A percentile compares a stretch with the other conserved stretches of the same genome.
Conservation (phyloP, 2,329 filamentous ascomycete species). For the Calonectria crousiana region DNA sequence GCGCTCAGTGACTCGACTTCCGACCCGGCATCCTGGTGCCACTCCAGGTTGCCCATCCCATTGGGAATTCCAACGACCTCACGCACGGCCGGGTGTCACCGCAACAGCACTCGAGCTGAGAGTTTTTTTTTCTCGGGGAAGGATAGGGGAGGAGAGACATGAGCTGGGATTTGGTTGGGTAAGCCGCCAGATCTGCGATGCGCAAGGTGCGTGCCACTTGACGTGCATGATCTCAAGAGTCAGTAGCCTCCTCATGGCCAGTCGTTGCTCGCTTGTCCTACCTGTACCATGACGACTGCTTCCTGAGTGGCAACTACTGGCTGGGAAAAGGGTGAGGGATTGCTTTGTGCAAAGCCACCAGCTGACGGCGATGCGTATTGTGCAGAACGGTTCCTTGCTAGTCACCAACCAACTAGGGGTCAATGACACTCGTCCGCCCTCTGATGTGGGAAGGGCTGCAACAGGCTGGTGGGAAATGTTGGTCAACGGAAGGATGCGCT, state of each 20-base stretch:
- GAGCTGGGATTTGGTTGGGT: slow-evolving; percentile 29
- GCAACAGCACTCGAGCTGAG: slow-evolving; percentile 28
- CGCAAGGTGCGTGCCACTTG: slow-evolving; percentile 40
- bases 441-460: background rate
- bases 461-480: background rate
- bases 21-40: slow-evolving; percentile 37
- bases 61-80: slow-evolving; percentile 36
- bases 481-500: background rate
- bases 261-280: slow-evolving; percentile 44
- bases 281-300: slow-evolving; percentile 31
- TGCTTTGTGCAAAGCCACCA: background rate
- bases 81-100: slow-evolving; percentile 39
- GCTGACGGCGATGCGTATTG: background rate
- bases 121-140: background rate
- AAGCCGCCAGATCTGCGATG: slow-evolving; percentile 43
- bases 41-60: slow-evolving; percentile 37
- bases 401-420: background rate
- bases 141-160: slow-evolving; percentile 21
- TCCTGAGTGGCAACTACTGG: slow-evolving; percentile 18
- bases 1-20: slow-evolving; percentile 24
- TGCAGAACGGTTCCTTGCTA: slow-evolving; percentile 3
- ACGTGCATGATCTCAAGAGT: slow-evolving; percentile 46
- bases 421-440: background rate
- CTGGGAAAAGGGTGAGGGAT: background rate
- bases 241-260: slow-evolving; percentile 40